Conservation (phyloP, 306 rosid species). For the Vigna reflexopilosa region DNA sequence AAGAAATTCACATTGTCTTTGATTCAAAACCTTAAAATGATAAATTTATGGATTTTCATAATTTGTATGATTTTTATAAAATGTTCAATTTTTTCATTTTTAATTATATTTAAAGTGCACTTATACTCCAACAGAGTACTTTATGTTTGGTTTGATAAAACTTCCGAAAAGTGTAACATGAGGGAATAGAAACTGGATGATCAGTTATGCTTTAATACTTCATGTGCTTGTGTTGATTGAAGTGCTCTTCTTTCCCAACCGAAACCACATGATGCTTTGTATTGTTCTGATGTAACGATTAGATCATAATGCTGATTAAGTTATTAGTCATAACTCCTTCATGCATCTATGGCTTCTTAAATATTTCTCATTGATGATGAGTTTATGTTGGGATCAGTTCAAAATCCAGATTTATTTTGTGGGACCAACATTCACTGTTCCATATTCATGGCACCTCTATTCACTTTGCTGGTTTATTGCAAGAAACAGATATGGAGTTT, state of each 20-base stretch:
- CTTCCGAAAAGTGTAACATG: conserved; percentile 12
- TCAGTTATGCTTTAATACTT: conserved; percentile 38
- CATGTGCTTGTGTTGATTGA: conserved; percentile 33
- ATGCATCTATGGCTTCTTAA: neutral
- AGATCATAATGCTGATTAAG: conserved; percentile 25
- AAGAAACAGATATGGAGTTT: conserved; percentile 25
- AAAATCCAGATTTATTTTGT: conserved; percentile 48
- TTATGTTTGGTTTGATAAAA: conserved; percentile 35
- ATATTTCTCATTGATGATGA: conserved; percentile 42
- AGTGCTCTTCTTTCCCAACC: conserved; percentile 56
- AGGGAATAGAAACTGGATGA: conserved; percentile 19
- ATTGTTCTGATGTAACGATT: conserved; percentile 39
- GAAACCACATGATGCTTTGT: conserved; percentile 55
- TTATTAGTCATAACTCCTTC: neutral
- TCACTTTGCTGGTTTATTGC: conserved; percentile 37
- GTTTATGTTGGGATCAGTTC: conserved; percentile 46
- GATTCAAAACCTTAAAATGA: too few relatives aligned
- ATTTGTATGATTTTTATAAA: too few relatives aligned
- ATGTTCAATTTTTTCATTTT: too few relatives aligned
- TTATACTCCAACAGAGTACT: neutral
- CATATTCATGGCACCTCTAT: conserved; percentile 38
- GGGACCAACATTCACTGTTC: conserved; percentile 57
- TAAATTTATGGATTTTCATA: too few relatives aligned
- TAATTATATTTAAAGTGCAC: too few relatives aligned
- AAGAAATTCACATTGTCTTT: too few relatives aligned